Evolutionary conservation across 352 stramenopile species (phyloP), one percentile per base, ranked within the genome.

Genomic region (Achlya hypogyna): DNA sequence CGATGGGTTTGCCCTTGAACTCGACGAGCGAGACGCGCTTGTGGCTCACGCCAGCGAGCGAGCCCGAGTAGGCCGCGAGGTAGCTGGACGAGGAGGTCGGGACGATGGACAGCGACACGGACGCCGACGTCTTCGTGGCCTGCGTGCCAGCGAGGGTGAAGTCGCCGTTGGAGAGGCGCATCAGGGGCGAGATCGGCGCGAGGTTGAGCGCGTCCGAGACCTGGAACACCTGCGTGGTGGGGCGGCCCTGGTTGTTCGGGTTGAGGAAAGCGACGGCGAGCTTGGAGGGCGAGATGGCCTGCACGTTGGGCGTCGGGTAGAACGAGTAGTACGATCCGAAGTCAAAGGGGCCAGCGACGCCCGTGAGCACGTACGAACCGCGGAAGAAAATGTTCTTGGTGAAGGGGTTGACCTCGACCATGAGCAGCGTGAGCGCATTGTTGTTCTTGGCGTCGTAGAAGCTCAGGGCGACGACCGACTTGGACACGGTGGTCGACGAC

Each of bases 381-480:
- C 83, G 83, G 80, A 91, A 91, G 51, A 78, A 87, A 1, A 82
- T 76, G 20, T 69, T 64, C 34, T 75, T 71, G 23, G 72, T 79
- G 64, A 87, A 75, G 2, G 71, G 42, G 22, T 79, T 88, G 72
- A 88, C 87, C 72, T 87, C 77, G 59, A 88, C 81, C 10, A 79
- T 78, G 14, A 74, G 77, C 25, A 92, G 63, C 6, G 83, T 92
- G 12, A 92, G 72, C 34, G 80, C 83, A 66, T 87, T 88, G 69
- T 88, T 87, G 78, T 90, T 85, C 60, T 74, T 67, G 47, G 65
- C 75, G 71, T 92, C 77, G 49, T 86, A 87, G 69, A 90, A 92
- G 60, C 75, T 78, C 53, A 92, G 64, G 45, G 74, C 81, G 38
- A 90, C 63, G 53, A 77, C 73, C 20, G 73, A 84, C 28, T 92